These are phyloP conservation scores for Mycena vulgaris DNA, from an alignment of 768 basidiomycete species.

Conservation along the genomic window DNA sequence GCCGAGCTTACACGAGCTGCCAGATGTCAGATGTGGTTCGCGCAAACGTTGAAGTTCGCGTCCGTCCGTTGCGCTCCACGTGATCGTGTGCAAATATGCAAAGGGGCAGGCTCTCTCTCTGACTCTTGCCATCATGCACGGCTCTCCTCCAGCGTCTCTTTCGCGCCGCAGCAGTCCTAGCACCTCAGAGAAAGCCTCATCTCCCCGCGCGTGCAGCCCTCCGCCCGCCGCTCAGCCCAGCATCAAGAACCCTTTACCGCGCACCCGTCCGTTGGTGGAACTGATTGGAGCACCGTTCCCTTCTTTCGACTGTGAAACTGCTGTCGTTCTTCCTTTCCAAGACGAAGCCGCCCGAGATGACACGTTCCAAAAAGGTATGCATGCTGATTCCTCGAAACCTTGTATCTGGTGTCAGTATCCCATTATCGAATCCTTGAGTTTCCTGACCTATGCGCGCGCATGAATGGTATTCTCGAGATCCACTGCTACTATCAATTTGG, in stretches of 20 bases:
- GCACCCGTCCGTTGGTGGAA: conserved; percentile 32
- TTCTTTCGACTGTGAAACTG: conserved; percentile 48
- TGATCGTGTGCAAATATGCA: conserved; percentile 19
- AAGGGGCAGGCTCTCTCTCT: too few species aligned
- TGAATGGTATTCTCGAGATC: not conserved
- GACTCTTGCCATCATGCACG: conserved; percentile 11
- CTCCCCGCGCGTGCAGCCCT: conserved; percentile 23
- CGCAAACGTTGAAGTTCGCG: not conserved
- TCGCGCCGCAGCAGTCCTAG: conserved; percentile 16
- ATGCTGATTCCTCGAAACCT: conserved; percentile 40
- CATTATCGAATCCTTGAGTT: not conserved
- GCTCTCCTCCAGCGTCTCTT: conserved; percentile 12
- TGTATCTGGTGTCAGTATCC: not conserved
- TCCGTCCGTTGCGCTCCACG: not conserved
- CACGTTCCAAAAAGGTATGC: conserved; percentile 49
- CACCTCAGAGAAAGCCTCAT: conserved; percentile 10
- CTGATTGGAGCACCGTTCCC: conserved; percentile 44
- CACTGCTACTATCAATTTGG: not conserved
- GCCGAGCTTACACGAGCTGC: too few species aligned
- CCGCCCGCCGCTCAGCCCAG: conserved; percentile 21
- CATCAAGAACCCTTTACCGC: not conserved
- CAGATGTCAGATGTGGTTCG: too few species aligned
- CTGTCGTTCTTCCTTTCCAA: conserved; percentile 52
- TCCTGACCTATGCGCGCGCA: not conserved
- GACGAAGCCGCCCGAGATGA: conserved; percentile 51